A percentile compares a stretch with the other conserved stretches of the same genome.
Evolutionary conservation across 768 basidiomycete genomes (phyloP).

Genomic region (Xanthoconium purpureum): DNA sequence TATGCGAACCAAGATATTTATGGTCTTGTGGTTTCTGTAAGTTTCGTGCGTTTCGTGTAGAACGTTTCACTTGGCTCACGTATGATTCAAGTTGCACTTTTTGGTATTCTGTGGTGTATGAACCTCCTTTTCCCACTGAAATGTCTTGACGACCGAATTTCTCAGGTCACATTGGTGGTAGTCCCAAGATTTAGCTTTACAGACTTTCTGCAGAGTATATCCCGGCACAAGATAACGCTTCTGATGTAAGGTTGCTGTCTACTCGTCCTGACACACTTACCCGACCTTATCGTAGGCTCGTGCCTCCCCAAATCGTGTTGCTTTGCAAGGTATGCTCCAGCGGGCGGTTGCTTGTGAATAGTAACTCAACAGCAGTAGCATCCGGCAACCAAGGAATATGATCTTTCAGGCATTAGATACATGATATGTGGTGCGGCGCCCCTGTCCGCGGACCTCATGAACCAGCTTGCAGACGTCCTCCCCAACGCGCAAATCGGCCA

Average conservation of each 20-base stretch:
- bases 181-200: conserved; percentile 61
- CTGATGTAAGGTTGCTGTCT: conserved; percentile 39
- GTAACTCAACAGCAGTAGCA: conserved; percentile 36
- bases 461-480: conserved; percentile 41
- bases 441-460: conserved; percentile 53
- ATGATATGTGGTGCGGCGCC: conserved; percentile 64
- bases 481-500: conserved; percentile 64
- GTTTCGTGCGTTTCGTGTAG: conserved; percentile 12
- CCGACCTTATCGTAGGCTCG: conserved; percentile 39
- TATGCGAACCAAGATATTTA: conserved; percentile 48
- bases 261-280: neutral
- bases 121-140: neutral
- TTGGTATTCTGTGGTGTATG: conserved; percentile 52
- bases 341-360: neutral
- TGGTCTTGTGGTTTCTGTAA: conserved; percentile 54
- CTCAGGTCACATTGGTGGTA: conserved; percentile 54
- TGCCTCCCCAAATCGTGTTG: conserved; percentile 64
- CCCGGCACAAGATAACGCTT: conserved; percentile 54
- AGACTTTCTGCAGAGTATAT: conserved; percentile 60
- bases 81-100: conserved; percentile 44
- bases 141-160: conserved; percentile 4
- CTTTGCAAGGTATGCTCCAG: conserved; percentile 53
- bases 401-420: conserved; percentile 51
- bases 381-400: conserved; percentile 46
- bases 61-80: conserved; percentile 2